Conservation (phyloP, 2,329 filamentous ascomycete species). For the Zalaria obscura region DNA sequence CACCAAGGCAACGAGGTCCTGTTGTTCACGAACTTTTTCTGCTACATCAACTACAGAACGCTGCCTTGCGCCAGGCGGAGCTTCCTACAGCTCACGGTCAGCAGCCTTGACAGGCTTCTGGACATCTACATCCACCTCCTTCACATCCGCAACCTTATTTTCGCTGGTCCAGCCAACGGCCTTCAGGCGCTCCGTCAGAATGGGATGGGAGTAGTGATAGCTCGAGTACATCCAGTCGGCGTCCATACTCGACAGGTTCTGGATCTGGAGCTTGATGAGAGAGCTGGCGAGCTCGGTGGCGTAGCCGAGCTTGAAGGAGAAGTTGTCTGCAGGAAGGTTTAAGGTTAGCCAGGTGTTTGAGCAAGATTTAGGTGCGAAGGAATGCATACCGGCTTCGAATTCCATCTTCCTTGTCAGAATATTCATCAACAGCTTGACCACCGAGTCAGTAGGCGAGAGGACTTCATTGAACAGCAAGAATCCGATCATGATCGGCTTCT, state of each 20-base stretch:
- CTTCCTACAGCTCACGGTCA: constrained; percentile 56
- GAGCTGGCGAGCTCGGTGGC: constrained; percentile 68
- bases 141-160: constrained; percentile 35
- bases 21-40: not conserved
- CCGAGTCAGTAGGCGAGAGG: constrained; percentile 83
- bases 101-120: constrained; percentile 53
- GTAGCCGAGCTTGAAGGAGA: constrained; percentile 76
- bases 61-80: not conserved
- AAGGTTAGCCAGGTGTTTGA: constrained; percentile 1
- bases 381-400: constrained; percentile 64
- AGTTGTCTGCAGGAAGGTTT: constrained; percentile 44
- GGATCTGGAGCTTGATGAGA: constrained; percentile 93
- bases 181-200: constrained; percentile 81
- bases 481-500: constrained; percentile 87
- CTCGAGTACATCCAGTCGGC: constrained; percentile 97
- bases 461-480: constrained; percentile 97
- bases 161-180: constrained; percentile 76
- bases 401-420: constrained; percentile 88
- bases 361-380: not conserved
- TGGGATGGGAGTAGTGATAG: constrained; percentile 97
- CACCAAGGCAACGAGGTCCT: too few relatives aligned
- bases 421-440: constrained; percentile 93
- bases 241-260: constrained; percentile 97
- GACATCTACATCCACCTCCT: constrained; percentile 34
- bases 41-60: not conserved